Evolutionary conservation across 2,329 filamentous ascomycete species (phyloP), one percentile per base, ranked within the genome.

Genomic region (Aureobasidium leucospermi): DNA sequence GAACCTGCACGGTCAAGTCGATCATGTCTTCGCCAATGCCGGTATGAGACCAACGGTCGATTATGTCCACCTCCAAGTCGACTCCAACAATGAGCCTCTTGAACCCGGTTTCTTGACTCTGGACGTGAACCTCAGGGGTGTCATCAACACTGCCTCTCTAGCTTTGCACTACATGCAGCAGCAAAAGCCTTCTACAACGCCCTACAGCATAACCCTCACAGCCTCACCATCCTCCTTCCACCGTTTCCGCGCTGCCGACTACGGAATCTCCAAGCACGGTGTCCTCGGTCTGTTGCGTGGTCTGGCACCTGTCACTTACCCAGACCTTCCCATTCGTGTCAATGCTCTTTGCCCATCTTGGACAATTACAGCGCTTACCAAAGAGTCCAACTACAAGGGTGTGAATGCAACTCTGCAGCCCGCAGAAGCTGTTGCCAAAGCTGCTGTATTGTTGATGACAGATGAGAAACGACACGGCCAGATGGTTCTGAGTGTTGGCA

Each of bases 301-400:
- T 3, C 68, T 82, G 9, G 67, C 74, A 1, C 68, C 70, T 2
- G 67, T 76, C 3, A 63, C 81, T 2, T 63, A 66, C 11, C 64
- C 72, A 10, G 62, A 66, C 16, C 61, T 79, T 1, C 77, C 79
- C 1, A 77, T 85, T 45, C 78, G 82, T 13, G 67, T 85, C 53
- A 85, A 85, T 70, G 76, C 74, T 6, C 70, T 85, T 19, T 76
- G 79, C 1, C 81, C 82, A 1, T 78, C 74, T 32, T 85, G 81
- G 81, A 84, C 82, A 0, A 69, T 73, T 3, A 81, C 79, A 15
- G 75, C 71, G 11, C 73, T 83, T 0, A 67, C 83, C 1, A 75
- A 79, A 0, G 63, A 69, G 34, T 65, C 59, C 0, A 19, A 77
- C 16, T 69, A 80, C 62, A 69, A 71, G n/a, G 64, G 64, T 9